These are phyloP conservation scores for Suillus alpinus DNA, from an alignment of 768 basidiomycete species.

Conservation along the genomic window DNA sequence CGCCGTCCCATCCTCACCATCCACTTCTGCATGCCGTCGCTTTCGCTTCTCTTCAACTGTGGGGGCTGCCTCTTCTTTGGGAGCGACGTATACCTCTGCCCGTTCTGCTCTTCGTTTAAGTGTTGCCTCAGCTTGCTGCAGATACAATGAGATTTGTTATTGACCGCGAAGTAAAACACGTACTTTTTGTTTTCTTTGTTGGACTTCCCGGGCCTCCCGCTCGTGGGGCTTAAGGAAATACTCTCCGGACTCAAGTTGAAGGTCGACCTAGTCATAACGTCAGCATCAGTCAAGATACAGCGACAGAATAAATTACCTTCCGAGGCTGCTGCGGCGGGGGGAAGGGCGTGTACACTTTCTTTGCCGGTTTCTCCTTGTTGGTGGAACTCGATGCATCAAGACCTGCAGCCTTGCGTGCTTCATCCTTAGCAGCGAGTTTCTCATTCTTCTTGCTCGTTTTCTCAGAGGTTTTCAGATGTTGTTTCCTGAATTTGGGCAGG, in stretches of 20 bases:
- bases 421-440: slow-evolving; percentile 53
- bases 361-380: slow-evolving; percentile 54
- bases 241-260: slow-evolving; percentile 94
- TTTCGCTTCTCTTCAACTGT: slow-evolving; percentile 78
- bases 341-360: slow-evolving; percentile 98
- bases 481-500: slow-evolving; percentile 92
- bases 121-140: slow-evolving; percentile 75
- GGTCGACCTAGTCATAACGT: slow-evolving; percentile 59
- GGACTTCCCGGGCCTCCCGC: slow-evolving; percentile 73
- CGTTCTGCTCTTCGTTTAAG: slow-evolving; percentile 75
- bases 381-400: slow-evolving; percentile 36
- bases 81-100: slow-evolving; percentile 85
- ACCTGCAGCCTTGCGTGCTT: slow-evolving; percentile 66
- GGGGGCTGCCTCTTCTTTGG: slow-evolving; percentile 69
- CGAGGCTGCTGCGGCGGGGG: slow-evolving; percentile 92
- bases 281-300: slow-evolving; percentile 5
- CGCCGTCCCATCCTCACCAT: slow-evolving; percentile 26
- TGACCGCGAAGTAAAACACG: not conserved
- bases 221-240: slow-evolving; percentile 95
- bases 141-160: slow-evolving; percentile 2
- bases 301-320: slow-evolving; percentile 54
- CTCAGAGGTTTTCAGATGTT: slow-evolving; percentile 89
- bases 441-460: slow-evolving; percentile 93
- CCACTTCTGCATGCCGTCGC: slow-evolving; percentile 43
- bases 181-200: slow-evolving; percentile 68